Conservation (phyloP, 768 basidiomycete genomes). For the Gelatoporia subvermispora region DNA sequence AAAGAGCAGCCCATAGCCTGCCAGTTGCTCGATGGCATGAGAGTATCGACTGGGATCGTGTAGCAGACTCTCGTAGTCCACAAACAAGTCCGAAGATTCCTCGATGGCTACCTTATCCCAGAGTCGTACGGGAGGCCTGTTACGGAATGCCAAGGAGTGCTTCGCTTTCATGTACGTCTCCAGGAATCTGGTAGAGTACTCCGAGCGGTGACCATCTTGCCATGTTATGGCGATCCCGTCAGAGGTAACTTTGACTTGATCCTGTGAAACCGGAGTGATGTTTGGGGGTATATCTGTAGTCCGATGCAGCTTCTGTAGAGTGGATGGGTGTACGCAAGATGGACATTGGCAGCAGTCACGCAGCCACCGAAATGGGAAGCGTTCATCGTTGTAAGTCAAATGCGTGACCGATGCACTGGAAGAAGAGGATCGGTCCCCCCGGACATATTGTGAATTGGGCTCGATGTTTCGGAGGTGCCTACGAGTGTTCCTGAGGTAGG, state of each 20-base stretch:
- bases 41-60: too few relatives aligned
- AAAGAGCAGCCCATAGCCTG: conserved; percentile 69
- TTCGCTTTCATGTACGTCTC: conserved; percentile 38
- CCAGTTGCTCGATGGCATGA: conserved; percentile 61
- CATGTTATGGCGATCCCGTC: conserved; percentile 51
- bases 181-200: conserved; percentile 46
- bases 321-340: conserved; percentile 71
- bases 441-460: too few relatives aligned
- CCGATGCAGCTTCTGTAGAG: conserved; percentile 69
- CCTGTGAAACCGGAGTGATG: conserved; percentile 35
- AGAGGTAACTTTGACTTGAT: conserved; percentile 36
- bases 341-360: conserved; percentile 80
- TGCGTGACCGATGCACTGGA: too few relatives aligned
- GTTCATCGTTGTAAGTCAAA: conserved; percentile 12
- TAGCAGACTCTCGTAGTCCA: conserved; percentile 35
- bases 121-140: conserved; percentile 30
- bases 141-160: conserved; percentile 38
- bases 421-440: too few relatives aligned
- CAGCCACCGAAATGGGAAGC: conserved; percentile 63
- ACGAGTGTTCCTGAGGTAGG: too few relatives aligned
- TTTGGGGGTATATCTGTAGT: conserved; percentile 60
- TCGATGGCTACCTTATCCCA: conserved; percentile 52
- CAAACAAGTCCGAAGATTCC: conserved; percentile 36
- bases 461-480: too few relatives aligned
- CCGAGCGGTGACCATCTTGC: conserved; percentile 56